Evolutionary conservation across 1,284 basidiomycete species (phyloP), one percentile per base, ranked within the genome.

Genomic region (Rhizoctonia solani): DNA sequence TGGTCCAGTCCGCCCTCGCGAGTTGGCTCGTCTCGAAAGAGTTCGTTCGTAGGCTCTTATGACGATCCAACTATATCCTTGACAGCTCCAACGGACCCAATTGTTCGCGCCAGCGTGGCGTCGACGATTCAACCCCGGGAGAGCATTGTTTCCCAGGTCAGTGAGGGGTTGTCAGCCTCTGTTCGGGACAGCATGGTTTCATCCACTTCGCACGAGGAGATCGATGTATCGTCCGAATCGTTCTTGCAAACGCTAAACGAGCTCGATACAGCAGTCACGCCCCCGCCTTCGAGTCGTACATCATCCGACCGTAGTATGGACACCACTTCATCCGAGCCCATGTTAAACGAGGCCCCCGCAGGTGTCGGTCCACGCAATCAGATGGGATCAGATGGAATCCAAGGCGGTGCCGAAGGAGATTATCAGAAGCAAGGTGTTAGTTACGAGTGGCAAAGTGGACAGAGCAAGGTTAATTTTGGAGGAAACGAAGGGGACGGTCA

Each of bases 171-270:
- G 29, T 47, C 56, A 30, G n/a, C 46, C 21, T 21, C 23, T 21
- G 46, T 21, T 21, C n/a, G 46, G 46, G 46, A 49, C 11, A 49
- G 46, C 46, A 21, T 49, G n/a, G 25, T 49, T 49, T 49, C 46
- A 13, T 11, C 46, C 21, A 49, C 46, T 5, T 49, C 46, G 4
- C 56, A 49, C 46, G 56, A 47, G 29, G 46, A 46, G 44, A 21
- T 52, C 37, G 59, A 63, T 37, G 66, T 55, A 37, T 52, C 54
- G 34, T 68, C 55, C 46, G 55, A 59, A 16, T 46, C 53, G 21
- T 56, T 67, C 34, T 52, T 54, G 30, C 65, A 66, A 44, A 58
- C 34, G n/a, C 55, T 67, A 27, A 44, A 55, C n/a, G 34, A 52
- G 29, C 54, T 56, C 21, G 54, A 58, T 47, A 32, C 25, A 14